Base-by-base conservation (phyloP, 352 stramenopile species). In the Saprolegnia parasitica region DNA sequence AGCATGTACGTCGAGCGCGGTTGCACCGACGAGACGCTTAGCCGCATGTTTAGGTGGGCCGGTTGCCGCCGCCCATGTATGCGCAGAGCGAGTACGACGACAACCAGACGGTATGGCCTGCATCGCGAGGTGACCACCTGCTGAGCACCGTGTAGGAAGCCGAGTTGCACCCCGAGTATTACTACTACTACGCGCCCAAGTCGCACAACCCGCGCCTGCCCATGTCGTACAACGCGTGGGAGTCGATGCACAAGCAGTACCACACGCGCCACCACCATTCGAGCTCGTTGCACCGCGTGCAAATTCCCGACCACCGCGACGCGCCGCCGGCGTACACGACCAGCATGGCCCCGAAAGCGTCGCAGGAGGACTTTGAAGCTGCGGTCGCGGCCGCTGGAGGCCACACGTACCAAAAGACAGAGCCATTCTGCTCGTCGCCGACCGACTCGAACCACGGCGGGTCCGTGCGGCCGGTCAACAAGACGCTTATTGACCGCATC, bases 401-500 rank as follows among this genome's bases (percentile, higher is more conserved):
- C 83, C 63, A 62, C 29, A 39, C 49, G 21, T n/a, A 50, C 24
- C 32, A 52, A 21, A 57, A 62, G 35, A 20, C 6, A 1, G 20
- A 62, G 16, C n/a, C 23, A 10, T 54, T 54, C 52, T 62, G 63
- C 63, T 62, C 45, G 40, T 62, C 63, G 5, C 52, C 63, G 10
- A 62, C 63, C 0, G 63, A 70, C 9, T 70, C 52, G 15, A 56
- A 18, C 13, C 40, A 70, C 63, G 46, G 63, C 47, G 54, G 32
- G 23, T 60, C 49, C 20, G 18, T 50, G 42, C 63, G 52, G 9
- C 56, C 65, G 15, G n/a, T 71, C 5, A 68, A 42, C 26, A 73
- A 68, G 29, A 61, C 84, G 0, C 73, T 91, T 29, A 81, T 92
- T 40, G 84, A 89, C 58, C 82, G 82, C 45, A 88, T 93, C 24